Percentiles rank a stretch among this genome's conserved stretches.
These are phyloP conservation scores for Drosera spatulata DNA, from an alignment of 179 eudicot species.

Conservation along the genomic window DNA sequence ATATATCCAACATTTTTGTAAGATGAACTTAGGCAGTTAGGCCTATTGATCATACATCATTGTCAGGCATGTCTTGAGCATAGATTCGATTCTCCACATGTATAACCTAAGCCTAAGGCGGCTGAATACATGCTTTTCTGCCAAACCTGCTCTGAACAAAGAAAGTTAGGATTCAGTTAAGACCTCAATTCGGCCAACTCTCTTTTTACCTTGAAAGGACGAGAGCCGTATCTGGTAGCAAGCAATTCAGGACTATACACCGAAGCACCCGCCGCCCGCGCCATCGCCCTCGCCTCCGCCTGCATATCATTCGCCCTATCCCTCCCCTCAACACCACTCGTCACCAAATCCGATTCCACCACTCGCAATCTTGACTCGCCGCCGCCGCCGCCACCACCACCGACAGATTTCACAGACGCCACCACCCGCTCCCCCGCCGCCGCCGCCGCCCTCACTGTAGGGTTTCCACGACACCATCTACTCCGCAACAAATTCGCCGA, in stretches of 20 bases:
- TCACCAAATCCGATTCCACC: conserved; percentile 5
- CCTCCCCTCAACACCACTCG: conserved; percentile 17
- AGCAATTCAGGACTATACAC: conserved; percentile 66
- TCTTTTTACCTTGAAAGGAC: conserved; percentile 47
- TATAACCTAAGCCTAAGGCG: no score
- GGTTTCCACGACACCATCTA: conserved; percentile 1
- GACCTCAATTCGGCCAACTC: no score
- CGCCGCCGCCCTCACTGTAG: conserved; percentile 7
- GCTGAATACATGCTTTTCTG: no score
- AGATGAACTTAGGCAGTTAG: no score
- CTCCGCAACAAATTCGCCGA: conserved; percentile 8
- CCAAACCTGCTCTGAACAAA: no score
- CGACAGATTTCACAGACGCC: neutral
- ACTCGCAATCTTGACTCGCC: no score
- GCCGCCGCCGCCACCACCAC: neutral
- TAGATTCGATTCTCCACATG: no score
- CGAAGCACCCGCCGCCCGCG: conserved; percentile 70
- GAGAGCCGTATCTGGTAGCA: conserved; percentile 50
- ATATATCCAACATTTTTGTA: no score
- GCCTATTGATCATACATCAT: no score
- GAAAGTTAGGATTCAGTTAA: no score
- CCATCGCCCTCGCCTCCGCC: conserved; percentile 90
- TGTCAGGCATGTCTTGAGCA: no score
- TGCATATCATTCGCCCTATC: conserved; percentile 84
- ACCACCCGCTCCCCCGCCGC: conserved; percentile 8